These are phyloP conservation scores for Rhizoclosmatium sp. DNA, from an alignment of 192 early-diverging fungal species.

Conservation along the genomic window DNA sequence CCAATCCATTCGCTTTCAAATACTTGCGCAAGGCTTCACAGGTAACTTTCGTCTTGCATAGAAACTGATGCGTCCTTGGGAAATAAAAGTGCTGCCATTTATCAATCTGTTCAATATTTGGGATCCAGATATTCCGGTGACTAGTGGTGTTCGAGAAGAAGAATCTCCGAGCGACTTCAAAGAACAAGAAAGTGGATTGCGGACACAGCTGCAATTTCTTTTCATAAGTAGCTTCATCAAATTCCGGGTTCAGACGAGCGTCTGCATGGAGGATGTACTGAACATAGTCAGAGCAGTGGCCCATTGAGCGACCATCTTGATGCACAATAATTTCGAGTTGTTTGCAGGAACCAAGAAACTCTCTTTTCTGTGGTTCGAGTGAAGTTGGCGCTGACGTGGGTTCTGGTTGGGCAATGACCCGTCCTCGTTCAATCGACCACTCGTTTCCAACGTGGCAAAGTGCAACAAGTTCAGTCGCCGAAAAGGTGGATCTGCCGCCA, in stretches of 20 bases:
- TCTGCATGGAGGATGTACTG: slow-evolving; percentile 9
- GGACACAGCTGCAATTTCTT: slow-evolving; percentile 1
- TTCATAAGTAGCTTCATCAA: background rate
- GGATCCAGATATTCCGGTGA: slow-evolving; percentile 5
- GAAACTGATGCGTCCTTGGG: background rate
- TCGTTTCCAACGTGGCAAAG: background rate
- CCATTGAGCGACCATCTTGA: slow-evolving; percentile 20
- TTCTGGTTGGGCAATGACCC: background rate
- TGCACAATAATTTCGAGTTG: background rate
- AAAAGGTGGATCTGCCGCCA: background rate
- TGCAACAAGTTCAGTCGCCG: background rate
- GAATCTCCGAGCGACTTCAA: background rate
- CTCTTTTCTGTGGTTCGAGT: background rate
- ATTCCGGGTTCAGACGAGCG: background rate
- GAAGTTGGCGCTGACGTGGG: background rate
- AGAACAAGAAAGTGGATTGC: background rate
- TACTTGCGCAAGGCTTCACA: background rate
- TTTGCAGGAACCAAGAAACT: background rate
- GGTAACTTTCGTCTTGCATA: slow-evolving; percentile 16
- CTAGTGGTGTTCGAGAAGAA: slow-evolving; percentile 1
- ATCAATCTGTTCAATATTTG: slow-evolving; percentile 13
- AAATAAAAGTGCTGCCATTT: background rate
- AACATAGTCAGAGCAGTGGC: background rate
- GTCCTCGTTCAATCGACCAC: background rate
- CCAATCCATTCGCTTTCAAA: background rate